A percentile compares a stretch with the other conserved stretches of the same genome.
These are phyloP conservation scores for Cicer yamashitae DNA, from an alignment of 306 rosid genomes.

Conservation along the genomic window DNA sequence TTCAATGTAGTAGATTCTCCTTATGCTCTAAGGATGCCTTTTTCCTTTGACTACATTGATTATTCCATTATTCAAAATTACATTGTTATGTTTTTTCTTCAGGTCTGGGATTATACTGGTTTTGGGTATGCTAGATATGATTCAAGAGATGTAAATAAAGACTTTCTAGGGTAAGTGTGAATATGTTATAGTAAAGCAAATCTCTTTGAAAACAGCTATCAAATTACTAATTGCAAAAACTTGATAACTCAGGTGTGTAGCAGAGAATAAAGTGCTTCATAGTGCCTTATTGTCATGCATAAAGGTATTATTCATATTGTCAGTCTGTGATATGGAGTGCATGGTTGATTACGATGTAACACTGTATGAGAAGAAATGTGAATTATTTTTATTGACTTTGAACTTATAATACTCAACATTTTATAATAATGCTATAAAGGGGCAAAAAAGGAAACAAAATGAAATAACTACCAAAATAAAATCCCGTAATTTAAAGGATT, in stretches of 20 bases:
- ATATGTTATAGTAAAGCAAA: conserved; percentile 31
- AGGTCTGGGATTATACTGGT: conserved; percentile 98
- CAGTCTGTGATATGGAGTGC: neutral
- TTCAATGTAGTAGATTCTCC: neutral
- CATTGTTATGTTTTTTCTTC: conserved; percentile 40
- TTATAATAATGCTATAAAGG: conserved; percentile 2
- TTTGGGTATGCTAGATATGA: conserved; percentile 83
- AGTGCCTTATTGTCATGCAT: conserved; percentile 75
- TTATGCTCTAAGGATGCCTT: neutral
- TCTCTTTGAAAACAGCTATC: conserved; percentile 22
- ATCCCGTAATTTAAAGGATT: conserved; percentile 2
- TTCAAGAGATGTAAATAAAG: conserved; percentile 84
- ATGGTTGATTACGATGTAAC: neutral
- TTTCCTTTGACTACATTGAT: conserved; percentile 3
- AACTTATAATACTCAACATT: neutral
- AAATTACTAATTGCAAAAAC: conserved; percentile 45
- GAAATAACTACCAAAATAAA: neutral
- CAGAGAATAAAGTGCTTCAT: conserved; percentile 88
- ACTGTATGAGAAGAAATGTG: neutral
- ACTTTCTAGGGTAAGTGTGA: conserved; percentile 75
- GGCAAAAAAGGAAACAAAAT: neutral
- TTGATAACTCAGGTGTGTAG: conserved; percentile 74
- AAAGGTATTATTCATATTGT: conserved; percentile 62
- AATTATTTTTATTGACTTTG: conserved; percentile 11
- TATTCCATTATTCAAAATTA: conserved; percentile 22